Evolutionary conservation across 1,284 basidiomycete species (phyloP).

Genomic region (Pseudozyma thailandica): DNA sequence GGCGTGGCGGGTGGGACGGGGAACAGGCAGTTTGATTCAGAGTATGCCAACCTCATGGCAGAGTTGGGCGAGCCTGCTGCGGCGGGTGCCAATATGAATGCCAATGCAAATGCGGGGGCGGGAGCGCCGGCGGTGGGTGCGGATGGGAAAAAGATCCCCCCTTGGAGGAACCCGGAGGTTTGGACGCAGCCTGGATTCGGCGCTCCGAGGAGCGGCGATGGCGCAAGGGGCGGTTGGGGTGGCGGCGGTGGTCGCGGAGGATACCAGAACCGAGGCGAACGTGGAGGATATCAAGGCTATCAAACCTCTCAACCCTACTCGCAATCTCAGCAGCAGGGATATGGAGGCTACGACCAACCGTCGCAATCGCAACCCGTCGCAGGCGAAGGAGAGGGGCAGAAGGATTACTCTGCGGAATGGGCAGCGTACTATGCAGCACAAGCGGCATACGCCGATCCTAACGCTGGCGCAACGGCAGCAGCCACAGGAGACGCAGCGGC

Average conservation of each 20-base stretch:
- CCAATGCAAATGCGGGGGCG: background rate
- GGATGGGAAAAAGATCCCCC: constrained; percentile 65
- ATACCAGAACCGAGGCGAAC: constrained; percentile 31
- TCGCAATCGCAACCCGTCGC: background rate
- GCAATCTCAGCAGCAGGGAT: constrained; percentile 14
- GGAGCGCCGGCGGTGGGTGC: constrained; percentile 35
- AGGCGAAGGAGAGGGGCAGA: constrained; percentile 34
- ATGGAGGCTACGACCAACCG: constrained; percentile 14
- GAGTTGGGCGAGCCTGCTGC: constrained; percentile 88
- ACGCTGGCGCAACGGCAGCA: constrained; percentile 24
- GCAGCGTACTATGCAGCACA: constrained; percentile 64
- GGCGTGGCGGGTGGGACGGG: constrained; percentile 44
- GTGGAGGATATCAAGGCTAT: constrained; percentile 3
- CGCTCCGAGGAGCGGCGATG: constrained; percentile 26
- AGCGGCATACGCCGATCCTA: constrained; percentile 33
- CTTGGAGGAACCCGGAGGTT: constrained; percentile 65
- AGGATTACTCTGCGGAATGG: constrained; percentile 66
- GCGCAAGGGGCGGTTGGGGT: constrained; percentile 20
- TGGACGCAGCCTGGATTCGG: constrained; percentile 59
- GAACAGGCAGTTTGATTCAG: constrained; percentile 81
- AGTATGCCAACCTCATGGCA: constrained; percentile 96
- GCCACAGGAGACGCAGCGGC: constrained; percentile 18
- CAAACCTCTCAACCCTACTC: constrained; percentile 10
- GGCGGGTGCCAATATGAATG: constrained; percentile 17
- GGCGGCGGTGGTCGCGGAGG: constrained; percentile 31